These are phyloP conservation scores for Mycena pura DNA, from an alignment of 768 basidiomycete species.

Conservation along the genomic window DNA sequence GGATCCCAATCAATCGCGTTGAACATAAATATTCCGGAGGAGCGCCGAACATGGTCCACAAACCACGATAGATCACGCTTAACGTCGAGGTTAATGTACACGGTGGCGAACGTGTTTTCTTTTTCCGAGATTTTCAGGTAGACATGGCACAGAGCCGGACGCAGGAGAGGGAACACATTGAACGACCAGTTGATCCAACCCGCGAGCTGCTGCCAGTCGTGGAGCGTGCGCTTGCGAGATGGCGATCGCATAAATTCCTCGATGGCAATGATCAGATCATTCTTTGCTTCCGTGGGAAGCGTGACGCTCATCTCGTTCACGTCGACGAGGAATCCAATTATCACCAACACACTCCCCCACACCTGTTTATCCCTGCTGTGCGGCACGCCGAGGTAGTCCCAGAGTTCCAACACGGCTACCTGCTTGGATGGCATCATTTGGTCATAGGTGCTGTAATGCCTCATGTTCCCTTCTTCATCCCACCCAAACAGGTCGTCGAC, in stretches of 20 bases:
- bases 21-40: constrained; percentile 34
- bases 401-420: constrained; percentile 36
- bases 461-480: constrained; percentile 23
- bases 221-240: background rate
- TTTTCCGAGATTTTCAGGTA: constrained; percentile 39
- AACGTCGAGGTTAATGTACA: constrained; percentile 40
- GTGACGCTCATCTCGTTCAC: background rate
- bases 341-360: background rate
- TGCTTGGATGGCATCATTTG: constrained; percentile 37
- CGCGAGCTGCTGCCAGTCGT: constrained; percentile 27
- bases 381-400: background rate
- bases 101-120: background rate
- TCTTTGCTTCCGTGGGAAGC: too few relatives aligned
- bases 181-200: constrained; percentile 43
- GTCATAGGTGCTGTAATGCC: constrained; percentile 39
- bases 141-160: constrained; percentile 33
- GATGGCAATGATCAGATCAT: too few relatives aligned
- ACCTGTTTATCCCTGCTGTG: background rate
- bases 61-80: constrained; percentile 42
- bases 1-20: constrained; percentile 20
- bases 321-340: background rate
- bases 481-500: constrained; percentile 43
- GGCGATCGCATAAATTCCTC: too few relatives aligned
- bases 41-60: constrained; percentile 25
- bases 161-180: constrained; percentile 39